phyloP scores from a whole-genome alignment of 352 stramenopile species.

The Halophytophthora polymorphica region DNA sequence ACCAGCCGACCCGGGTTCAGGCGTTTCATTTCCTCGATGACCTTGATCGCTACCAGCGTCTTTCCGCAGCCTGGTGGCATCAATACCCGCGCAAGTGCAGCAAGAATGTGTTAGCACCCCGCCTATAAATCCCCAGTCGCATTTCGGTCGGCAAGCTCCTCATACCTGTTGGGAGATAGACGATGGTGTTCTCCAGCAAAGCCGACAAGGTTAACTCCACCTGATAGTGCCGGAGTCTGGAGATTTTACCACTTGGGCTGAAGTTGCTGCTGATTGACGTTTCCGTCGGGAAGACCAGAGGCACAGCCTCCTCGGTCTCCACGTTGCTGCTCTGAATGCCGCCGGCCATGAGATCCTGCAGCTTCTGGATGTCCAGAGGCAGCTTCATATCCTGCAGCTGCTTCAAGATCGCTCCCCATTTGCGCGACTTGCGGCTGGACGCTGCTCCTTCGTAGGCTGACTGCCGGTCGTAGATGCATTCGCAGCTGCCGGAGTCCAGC shows the following conservation, averaged over 20 bases:
- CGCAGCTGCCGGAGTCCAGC: slow-evolving; percentile 49
- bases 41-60: slow-evolving; percentile 72
- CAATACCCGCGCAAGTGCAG: too few relatives aligned
- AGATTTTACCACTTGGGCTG: slow-evolving; percentile 37
- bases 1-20: slow-evolving; percentile 54
- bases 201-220: slow-evolving; percentile 64
- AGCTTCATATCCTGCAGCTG: slow-evolving; percentile 28
- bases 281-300: slow-evolving; percentile 29
- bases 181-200: slow-evolving; percentile 75
- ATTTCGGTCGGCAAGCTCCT: background rate
- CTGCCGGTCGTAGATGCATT: slow-evolving; percentile 24
- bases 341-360: slow-evolving; percentile 13
- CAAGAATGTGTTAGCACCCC: too few relatives aligned
- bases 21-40: slow-evolving; percentile 58
- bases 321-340: background rate
- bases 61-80: slow-evolving; percentile 49
- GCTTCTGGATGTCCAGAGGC: slow-evolving; percentile 20
- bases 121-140: too few relatives aligned
- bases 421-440: slow-evolving; percentile 11
- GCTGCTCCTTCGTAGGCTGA: slow-evolving; percentile 5
- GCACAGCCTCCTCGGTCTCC: slow-evolving; percentile 1
- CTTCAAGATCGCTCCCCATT: slow-evolving; percentile 35
- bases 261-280: slow-evolving; percentile 30
- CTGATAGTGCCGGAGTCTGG: slow-evolving; percentile 57
- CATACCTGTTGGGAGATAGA: slow-evolving; percentile 69